phyloP scores from a whole-genome alignment of 495 filamentous ascomycete species.

The Aspergillus ellipticus region DNA sequence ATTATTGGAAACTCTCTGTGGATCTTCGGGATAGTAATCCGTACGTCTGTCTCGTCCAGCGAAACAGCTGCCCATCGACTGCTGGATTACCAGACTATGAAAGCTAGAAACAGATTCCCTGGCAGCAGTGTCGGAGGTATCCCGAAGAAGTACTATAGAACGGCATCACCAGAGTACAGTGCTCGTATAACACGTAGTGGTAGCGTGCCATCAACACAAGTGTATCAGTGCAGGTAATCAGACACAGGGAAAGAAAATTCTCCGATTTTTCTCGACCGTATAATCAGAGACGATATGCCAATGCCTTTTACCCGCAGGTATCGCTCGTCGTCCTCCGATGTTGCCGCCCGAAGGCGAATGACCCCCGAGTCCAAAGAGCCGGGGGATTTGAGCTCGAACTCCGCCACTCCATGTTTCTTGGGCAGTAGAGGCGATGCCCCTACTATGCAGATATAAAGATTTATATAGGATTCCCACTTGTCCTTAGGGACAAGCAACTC shows the following conservation, averaged over 20 bases:
- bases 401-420: background rate
- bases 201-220: background rate
- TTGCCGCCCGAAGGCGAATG: conserved; percentile 1
- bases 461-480: background rate
- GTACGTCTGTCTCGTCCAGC: no score
- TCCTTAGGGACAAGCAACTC: conserved; percentile 9
- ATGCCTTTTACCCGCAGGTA: conserved; percentile 10
- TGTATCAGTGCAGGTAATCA: conserved; percentile 9
- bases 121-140: no score
- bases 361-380: background rate
- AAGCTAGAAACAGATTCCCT: no score
- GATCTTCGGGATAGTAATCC: no score
- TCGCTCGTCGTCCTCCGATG: conserved; percentile 3
- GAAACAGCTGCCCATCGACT: no score
- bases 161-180: background rate
- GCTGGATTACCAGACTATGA: no score
- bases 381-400: conserved; percentile 4
- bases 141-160: no score
- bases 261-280: conserved; percentile 1
- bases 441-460: conserved; percentile 7
- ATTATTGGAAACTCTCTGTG: no score
- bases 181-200: background rate
- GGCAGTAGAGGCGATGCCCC: background rate
- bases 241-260: conserved; percentile 7
- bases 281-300: conserved; percentile 7